Evolutionary conservation across 202 grass and related monocot species (phyloP), one percentile per base, ranked within the genome.

Genomic region (Carex arenaria): DNA sequence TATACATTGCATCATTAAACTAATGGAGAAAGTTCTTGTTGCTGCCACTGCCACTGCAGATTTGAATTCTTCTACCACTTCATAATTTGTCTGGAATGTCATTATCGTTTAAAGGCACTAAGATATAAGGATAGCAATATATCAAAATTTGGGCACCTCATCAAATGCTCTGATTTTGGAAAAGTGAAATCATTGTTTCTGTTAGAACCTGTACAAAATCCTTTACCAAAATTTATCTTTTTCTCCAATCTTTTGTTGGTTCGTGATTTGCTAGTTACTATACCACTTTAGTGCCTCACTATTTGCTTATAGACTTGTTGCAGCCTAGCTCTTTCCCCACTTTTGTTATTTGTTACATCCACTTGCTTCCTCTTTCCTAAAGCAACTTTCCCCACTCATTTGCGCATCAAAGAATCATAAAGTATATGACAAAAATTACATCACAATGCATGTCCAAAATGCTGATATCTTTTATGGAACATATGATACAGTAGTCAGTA

Each of bases 291-390:
- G 57, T 51, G 61, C 10, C 8, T 64, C 38, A 28, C 49, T 56
- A 17, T 53, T 31, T 7, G 11, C 11, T 42, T 26, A 23, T 80
- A 43, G 78, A 26, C 23, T 76, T 56, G 26, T 56, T 56, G 79
- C 60, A 38, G 22, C 62, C 12, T 65, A 66, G 17, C 38, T 43
- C 26, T 26, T 26, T 26, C 26, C 23, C 61, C 79, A 67, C 79
- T 82, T 80, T 61, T 67, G 4, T 47, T 42, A 43, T 82, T 82
- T 67, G 64, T 63, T 82, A 31, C 57, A 80, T 64, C 78, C 78
- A 80, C 61, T 67, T 67, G 42, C 38, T 67, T 34, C 15, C 31
- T 19, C 40, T 81, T 82, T 82, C 79, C 19, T 82, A 82, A 82
- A 82, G 61, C 22, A 53, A 19, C 60, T 82, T 67, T 81, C 3